Conservation (phyloP, 805 yeast species). For the Zygotorulaspora florentina region DNA sequence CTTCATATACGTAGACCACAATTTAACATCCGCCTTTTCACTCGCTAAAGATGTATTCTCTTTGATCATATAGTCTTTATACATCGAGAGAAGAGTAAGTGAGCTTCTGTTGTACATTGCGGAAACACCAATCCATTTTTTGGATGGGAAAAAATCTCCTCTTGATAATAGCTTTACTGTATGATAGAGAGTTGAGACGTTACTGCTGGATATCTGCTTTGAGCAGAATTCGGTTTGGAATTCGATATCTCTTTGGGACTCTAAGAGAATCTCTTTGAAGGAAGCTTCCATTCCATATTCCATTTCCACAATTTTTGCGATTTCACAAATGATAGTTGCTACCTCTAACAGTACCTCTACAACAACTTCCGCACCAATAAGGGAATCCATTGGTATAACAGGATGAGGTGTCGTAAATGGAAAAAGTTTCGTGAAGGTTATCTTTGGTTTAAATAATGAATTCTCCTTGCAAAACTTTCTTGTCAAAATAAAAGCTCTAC, state of each 20-base stretch:
- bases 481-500: conserved; percentile 48
- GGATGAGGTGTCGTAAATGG: conserved; percentile 64
- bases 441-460: conserved; percentile 48
- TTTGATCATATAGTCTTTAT: conserved; percentile 46
- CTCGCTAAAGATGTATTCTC: conserved; percentile 44
- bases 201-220: conserved; percentile 40
- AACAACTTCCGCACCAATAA: conserved; percentile 61
- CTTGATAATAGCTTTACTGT: conserved; percentile 50
- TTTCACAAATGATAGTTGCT: conserved; percentile 53
- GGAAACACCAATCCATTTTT: conserved; percentile 69
- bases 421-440: conserved; percentile 65
- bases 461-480: conserved; percentile 44
- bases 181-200: conserved; percentile 41
- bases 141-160: conserved; percentile 58
- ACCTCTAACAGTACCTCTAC: conserved; percentile 73
- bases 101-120: conserved; percentile 54
- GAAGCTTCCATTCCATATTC: conserved; percentile 43
- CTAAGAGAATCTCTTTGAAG: conserved; percentile 38
- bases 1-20: conserved; percentile 68
- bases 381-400: conserved; percentile 65
- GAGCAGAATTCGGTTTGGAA: conserved; percentile 42
- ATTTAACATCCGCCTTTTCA: conserved; percentile 32
- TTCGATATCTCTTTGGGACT: conserved; percentile 38
- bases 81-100: conserved; percentile 49
- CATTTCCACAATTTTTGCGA: conserved; percentile 47